phyloP scores from a whole-genome alignment of 306 rosid species.

The Inga oerstediana region DNA sequence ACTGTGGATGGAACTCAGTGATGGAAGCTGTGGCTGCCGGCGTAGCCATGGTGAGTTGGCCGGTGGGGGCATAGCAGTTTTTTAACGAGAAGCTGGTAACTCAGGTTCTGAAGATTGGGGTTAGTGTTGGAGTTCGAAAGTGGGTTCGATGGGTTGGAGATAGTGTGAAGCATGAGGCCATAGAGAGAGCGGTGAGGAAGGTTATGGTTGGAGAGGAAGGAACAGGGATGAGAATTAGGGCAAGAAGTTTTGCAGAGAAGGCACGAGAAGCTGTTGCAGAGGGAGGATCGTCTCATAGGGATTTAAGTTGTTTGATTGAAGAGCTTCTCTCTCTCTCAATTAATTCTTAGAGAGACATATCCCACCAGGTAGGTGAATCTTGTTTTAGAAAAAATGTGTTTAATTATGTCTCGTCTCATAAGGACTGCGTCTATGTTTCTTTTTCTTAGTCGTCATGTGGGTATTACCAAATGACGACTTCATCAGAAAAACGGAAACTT shows the following conservation, averaged over 20 bases:
- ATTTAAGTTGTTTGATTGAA: constrained; percentile 24
- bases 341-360: background rate
- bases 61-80: constrained; percentile 36
- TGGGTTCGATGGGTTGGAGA: constrained; percentile 35
- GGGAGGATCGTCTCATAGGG: constrained; percentile 36
- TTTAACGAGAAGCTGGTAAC: constrained; percentile 46
- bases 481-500: background rate
- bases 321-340: constrained; percentile 2
- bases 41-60: constrained; percentile 50
- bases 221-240: constrained; percentile 42
- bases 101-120: constrained; percentile 36
- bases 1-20: constrained; percentile 48
- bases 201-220: constrained; percentile 42
- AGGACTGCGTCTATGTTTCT: background rate
- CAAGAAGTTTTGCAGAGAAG: constrained; percentile 20
- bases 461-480: background rate
- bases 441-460: background rate
- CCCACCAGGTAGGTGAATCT: background rate
- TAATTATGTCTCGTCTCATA: background rate
- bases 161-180: constrained; percentile 24
- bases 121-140: constrained; percentile 35
- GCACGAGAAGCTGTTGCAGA: constrained; percentile 33
- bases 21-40: constrained; percentile 42
- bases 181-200: constrained; percentile 36
- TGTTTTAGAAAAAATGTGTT: background rate